Base-by-base conservation (phyloP, 1,284 basidiomycete species). In the Irpex sp. region DNA sequence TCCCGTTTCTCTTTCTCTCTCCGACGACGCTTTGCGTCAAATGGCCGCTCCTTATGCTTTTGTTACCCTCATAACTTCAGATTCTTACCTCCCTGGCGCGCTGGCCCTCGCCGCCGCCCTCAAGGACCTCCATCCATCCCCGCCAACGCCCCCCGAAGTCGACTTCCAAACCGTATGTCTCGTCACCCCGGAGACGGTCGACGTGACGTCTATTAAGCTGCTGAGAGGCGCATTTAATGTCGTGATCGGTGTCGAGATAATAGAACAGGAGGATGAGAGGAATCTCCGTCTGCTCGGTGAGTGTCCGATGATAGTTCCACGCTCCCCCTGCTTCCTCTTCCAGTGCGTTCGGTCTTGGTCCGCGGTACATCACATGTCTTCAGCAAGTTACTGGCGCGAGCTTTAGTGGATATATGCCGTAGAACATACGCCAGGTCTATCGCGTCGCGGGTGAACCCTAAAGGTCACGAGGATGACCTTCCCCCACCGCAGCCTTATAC, bases 161-260 rank as follows among this genome's bases (percentile, higher is more conserved):
- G 76, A 82, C 57, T 96, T 93, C 72, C 85, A 96, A 70, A 92
- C 91, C n/a, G 88, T 96, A 66, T 97, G 94, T 76, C 81, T 99
- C 56, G 93, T 97, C 67, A 97, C 96, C 4, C 96, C 97, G 59
- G 93, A 96, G 73, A 91, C 93, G 0, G 88, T 98, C 69, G 89
- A 93, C 73, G 91, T 96, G n/a, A 82, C 85, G 57, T 85, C 93
- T 55, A 89, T 97, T 68, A 93, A 90, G 72, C 83, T 87, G 49
- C 83, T 98, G 61, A 84, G 95, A 67, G 84, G 85, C 69, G 88
- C 88, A 2, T 99, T 91, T 73, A 86, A 97, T 73, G 72, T 91
- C 49, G 94, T 98, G 55, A 82, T 98, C 62, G 96, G 96, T 58
- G 96, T 98, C 9, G 95, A 97, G 76, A 79, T 90, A 58, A 93